A percentile compares a stretch with the other conserved stretches of the same genome.
phyloP scores from a whole-genome alignment of 2,329 filamentous ascomycete genomes.

The Helotiales sp. region DNA sequence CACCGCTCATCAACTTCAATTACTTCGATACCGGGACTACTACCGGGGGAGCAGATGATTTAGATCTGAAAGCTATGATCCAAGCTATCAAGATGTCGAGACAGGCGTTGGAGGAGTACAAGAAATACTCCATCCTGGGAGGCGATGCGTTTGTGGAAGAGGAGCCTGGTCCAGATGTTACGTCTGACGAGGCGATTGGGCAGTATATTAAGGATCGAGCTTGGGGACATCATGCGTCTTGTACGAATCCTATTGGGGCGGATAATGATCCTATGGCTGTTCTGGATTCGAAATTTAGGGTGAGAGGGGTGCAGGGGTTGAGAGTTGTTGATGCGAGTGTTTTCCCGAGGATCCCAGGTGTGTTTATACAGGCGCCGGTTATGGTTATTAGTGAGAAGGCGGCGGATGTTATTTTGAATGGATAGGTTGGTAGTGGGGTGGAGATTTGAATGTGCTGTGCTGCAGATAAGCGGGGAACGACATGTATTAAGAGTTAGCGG shows the following conservation, averaged over 20 bases:
- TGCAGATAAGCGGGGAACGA: not conserved
- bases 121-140: conserved; percentile 47
- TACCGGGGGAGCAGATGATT: conserved; percentile 11
- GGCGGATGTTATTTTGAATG: conserved; percentile 55
- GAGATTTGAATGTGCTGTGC: not conserved
- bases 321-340: conserved; percentile 66
- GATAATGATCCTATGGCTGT: conserved; percentile 59
- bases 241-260: conserved; percentile 59
- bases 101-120: conserved; percentile 31
- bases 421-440: not conserved
- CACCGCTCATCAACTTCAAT: conserved; percentile 66
- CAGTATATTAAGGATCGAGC: conserved; percentile 54
- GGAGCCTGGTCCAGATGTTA: conserved; percentile 49
- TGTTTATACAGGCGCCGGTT: conserved; percentile 50
- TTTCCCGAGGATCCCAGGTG: conserved; percentile 59
- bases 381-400: conserved; percentile 67
- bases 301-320: conserved; percentile 58
- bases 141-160: conserved; percentile 50
- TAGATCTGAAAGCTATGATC: conserved; percentile 33
- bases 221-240: conserved; percentile 63
- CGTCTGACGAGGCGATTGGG: conserved; percentile 50
- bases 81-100: conserved; percentile 27
- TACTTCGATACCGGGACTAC: conserved; percentile 56
- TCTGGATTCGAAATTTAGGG: conserved; percentile 60
- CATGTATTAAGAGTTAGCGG: not conserved